A percentile compares a stretch with the other conserved stretches of the same genome.
Conservation (phyloP, 345 rosid species). For the Hevea brasiliensis region DNA sequence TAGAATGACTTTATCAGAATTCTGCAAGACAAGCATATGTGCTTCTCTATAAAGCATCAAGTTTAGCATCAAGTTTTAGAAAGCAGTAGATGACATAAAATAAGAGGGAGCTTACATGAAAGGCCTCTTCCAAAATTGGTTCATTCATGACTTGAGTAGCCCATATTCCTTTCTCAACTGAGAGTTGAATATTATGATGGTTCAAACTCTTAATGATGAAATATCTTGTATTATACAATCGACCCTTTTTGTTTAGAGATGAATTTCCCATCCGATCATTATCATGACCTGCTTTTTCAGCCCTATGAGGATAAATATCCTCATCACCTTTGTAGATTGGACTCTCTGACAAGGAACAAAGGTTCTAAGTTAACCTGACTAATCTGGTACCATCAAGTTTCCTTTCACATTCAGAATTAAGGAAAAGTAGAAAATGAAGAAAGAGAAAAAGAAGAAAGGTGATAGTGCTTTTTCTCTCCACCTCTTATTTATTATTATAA, state of each 20-base stretch:
- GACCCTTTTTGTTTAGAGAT: constrained; percentile 38
- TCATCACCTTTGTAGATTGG: constrained; percentile 57
- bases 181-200: constrained; percentile 70
- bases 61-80: constrained; percentile 30
- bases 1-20: constrained; percentile 73
- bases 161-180: constrained; percentile 86
- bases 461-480: neutral
- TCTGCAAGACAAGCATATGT: constrained; percentile 59
- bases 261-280: constrained; percentile 44
- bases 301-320: constrained; percentile 46
- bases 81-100: constrained; percentile 21
- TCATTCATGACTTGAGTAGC: constrained; percentile 99
- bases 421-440: neutral
- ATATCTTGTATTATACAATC: constrained; percentile 62
- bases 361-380: neutral
- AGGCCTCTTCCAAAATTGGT: constrained; percentile 92
- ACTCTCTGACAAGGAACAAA: constrained; percentile 57
- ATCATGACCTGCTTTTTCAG: constrained; percentile 40
- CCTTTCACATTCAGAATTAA: neutral
- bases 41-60: constrained; percentile 26
- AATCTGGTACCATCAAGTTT: neutral
- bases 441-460: neutral
- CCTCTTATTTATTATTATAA: neutral
- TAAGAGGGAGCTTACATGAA: constrained; percentile 58
- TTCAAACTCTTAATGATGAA: constrained; percentile 95